Base-by-base conservation (phyloP, 441 rosid genomes). In the Populus hybrid region DNA sequence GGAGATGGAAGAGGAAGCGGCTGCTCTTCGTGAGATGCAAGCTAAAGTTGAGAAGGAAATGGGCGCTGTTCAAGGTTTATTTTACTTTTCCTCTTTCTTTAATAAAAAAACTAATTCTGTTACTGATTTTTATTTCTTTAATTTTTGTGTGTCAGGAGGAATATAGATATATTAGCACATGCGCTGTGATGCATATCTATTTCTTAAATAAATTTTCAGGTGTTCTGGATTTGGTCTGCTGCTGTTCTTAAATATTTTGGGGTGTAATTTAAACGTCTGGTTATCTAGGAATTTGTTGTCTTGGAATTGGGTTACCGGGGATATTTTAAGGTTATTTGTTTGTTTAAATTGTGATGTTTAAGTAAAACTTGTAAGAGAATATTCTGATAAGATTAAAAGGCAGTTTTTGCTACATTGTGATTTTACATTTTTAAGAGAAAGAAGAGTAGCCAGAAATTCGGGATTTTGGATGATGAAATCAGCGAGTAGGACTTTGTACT, bases 1-100 rank as follows among this genome's bases (percentile, higher is more conserved):
- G 84, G 99, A 93, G 84, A 95, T 93, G 89, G 99, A 95, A 78
- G 99, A 92, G 79, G 98, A 93, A 77, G 98, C 98, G 23, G 96
- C 95, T 12, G 98, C 98, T 80, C 91, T 95, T 32, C 95, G 99
- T 28, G 99, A 92, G 87, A 95, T 95, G 96, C 98, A 95, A 82
- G 96, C 95, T 66, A 95, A 95, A 81, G 99, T 91, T 34, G 97
- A 95, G 92, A 92, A 93, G 77, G 99, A 95, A 69, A 95, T 95
- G 97, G 99, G 98, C 65, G 89, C 90, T 40, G 93, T 78, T 74
- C 96, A 89, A 92, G 98, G 99, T 93, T 63, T 8, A 36, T 14
- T 63, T 73, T 73, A 30, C 26, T 54, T 10, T 24, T 11, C 6
- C 6, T 50, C 28, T 26, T 26, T 26, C 28, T 26, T 28, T 28